Evolutionary conservation across 2,329 filamentous ascomycete genomes (phyloP).

Genomic region (Blastomyces gilchristii): DNA sequence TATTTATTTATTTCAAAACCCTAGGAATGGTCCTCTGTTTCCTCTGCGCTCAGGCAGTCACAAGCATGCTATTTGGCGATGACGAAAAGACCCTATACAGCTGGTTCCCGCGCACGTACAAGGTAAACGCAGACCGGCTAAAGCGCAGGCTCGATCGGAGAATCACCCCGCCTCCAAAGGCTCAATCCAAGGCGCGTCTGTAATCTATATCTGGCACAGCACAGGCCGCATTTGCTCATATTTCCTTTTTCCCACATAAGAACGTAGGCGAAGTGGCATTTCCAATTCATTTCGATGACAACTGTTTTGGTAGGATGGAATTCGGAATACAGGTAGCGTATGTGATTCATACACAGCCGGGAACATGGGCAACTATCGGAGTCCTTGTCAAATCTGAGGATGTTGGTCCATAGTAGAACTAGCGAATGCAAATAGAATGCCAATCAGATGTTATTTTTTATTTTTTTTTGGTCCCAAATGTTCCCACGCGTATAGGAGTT

Average conservation of each 20-base stretch:
- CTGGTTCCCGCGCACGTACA: slow-evolving; percentile 14
- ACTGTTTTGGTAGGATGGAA: not conserved
- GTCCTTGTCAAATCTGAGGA: not conserved
- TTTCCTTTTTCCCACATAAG: not conserved
- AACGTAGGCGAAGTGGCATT: not conserved
- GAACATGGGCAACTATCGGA: not conserved
- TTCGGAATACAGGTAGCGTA: not conserved
- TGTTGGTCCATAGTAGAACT: not conserved
- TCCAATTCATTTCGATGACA: not conserved
- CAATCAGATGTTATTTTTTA: not conserved
- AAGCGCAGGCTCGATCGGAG: not conserved
- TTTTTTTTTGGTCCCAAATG: not conserved
- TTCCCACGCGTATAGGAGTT: too few relatives aligned
- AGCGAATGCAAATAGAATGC: not conserved
- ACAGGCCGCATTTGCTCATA: not conserved
- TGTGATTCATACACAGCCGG: not conserved
- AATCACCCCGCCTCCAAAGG: not conserved
- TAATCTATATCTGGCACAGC: not conserved
- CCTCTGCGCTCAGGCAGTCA: slow-evolving; percentile 13
- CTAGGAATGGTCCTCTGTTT: slow-evolving; percentile 15
- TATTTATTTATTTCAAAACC: not conserved
- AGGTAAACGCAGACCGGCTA: slow-evolving; percentile 10
- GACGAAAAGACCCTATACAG: slow-evolving; percentile 10
- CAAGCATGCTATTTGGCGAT: slow-evolving; percentile 14
- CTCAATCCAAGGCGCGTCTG: slow-evolving; percentile 1